These are phyloP conservation scores for Paratinospora sagittata DNA, from an alignment of 164 flowering plant species.

Conservation along the genomic window DNA sequence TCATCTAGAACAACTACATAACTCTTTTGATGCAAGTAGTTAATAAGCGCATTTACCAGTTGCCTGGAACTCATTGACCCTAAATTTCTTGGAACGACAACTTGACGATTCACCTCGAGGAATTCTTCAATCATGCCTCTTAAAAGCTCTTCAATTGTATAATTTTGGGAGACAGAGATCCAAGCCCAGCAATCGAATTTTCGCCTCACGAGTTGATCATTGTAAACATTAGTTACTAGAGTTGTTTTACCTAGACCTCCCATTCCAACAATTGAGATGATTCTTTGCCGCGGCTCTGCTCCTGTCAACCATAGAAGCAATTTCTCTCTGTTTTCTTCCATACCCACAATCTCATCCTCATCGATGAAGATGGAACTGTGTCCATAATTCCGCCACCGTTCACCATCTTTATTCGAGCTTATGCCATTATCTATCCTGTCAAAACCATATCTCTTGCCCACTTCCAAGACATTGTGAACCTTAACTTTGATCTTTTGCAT, in stretches of 20 bases:
- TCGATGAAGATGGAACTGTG: slow-evolving; percentile 21
- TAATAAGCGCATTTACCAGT: slow-evolving; percentile 21
- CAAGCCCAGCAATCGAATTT: slow-evolving; percentile 32
- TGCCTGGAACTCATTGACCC: slow-evolving; percentile 15
- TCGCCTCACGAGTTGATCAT: slow-evolving; percentile 9
- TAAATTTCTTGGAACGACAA: slow-evolving; percentile 12
- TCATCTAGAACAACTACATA: slow-evolving; percentile 47
- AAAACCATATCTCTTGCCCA: slow-evolving; percentile 28
- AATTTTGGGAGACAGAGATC: slow-evolving; percentile 29
- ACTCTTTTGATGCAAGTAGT: slow-evolving; percentile 22
- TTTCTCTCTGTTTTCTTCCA: slow-evolving; percentile 21
- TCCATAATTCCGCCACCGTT: slow-evolving; percentile 23
- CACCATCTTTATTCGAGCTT: background rate
- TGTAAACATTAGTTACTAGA: slow-evolving; percentile 28
- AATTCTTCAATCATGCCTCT: slow-evolving; percentile 23
- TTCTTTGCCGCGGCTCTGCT: slow-evolving; percentile 23
- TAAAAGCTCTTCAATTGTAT: slow-evolving; percentile 17
- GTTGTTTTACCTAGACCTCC: slow-evolving; percentile 59
- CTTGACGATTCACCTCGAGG: background rate
- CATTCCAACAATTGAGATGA: slow-evolving; percentile 52
- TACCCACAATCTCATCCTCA: slow-evolving; percentile 43
- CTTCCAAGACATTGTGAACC: slow-evolving; percentile 25
- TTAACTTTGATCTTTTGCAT: slow-evolving; percentile 21
- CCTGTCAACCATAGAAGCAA: slow-evolving; percentile 29
- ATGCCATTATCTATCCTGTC: slow-evolving; percentile 7